A percentile compares a stretch with the other conserved stretches of the same genome.
phyloP scores from a whole-genome alignment of 2,329 filamentous ascomycete genomes.

The Lasiodiplodia sp. region DNA sequence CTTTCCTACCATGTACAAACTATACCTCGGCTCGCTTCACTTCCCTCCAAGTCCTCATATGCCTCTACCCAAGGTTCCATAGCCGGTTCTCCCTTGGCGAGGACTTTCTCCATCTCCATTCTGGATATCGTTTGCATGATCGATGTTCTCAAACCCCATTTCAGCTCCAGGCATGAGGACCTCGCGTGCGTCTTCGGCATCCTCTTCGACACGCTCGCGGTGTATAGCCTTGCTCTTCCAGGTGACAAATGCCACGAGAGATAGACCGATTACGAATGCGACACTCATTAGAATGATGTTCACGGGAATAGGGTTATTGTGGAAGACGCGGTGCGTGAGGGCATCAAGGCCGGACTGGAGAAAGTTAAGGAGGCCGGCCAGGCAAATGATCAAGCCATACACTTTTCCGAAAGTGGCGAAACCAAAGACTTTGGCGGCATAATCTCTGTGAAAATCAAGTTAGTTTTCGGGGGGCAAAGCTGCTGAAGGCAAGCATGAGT shows the following conservation, averaged over 20 bases:
- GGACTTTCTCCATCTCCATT: not conserved
- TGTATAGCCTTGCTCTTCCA: constrained; percentile 55
- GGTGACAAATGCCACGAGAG: constrained; percentile 72
- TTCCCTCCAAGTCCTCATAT: not conserved
- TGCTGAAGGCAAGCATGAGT: not conserved
- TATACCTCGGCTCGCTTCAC: not conserved
- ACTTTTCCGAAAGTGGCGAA: constrained; percentile 91
- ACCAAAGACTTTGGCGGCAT: constrained; percentile 89
- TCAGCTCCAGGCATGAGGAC: constrained; percentile 44
- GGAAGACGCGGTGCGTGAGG: constrained; percentile 75
- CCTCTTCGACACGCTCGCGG: constrained; percentile 45
- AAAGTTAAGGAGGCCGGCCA: constrained; percentile 85
- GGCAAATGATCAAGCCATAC: constrained; percentile 89
- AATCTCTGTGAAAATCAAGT: constrained; percentile 63
- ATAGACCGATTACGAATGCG: constrained; percentile 69
- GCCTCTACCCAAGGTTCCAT: not conserved
- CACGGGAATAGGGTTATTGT: constrained; percentile 76
- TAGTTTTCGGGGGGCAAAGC: constrained; percentile 8
- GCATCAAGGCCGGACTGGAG: constrained; percentile 81
- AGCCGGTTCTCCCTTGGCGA: not conserved
- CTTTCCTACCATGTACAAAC: not conserved
- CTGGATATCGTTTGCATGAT: not conserved
- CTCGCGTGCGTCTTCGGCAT: constrained; percentile 46
- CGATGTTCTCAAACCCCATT: constrained; percentile 12
- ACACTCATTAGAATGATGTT: constrained; percentile 71